A percentile compares a stretch with the other conserved stretches of the same genome.
Conservation (phyloP, 148 eudicot species). For the Rhododendron williamsianum region DNA sequence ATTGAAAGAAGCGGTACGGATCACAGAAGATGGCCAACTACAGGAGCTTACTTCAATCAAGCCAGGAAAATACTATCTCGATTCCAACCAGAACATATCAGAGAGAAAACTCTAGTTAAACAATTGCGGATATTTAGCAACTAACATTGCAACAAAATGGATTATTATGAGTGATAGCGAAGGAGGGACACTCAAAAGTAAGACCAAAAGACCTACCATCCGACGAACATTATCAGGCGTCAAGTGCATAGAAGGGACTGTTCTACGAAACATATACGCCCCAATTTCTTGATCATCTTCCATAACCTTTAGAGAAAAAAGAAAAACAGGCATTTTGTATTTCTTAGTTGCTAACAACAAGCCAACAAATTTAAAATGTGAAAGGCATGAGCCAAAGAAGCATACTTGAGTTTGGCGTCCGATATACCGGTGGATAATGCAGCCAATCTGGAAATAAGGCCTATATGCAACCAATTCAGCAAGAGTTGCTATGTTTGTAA, state of each 20-base stretch:
- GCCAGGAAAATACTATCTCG: not conserved
- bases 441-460: constrained; percentile 92
- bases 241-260: constrained; percentile 89
- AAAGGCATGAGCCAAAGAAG: constrained; percentile 9
- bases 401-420: constrained; percentile 96
- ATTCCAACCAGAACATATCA: not conserved
- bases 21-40: not conserved
- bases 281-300: constrained; percentile 98
- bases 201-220: constrained; percentile 55
- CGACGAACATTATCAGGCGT: constrained; percentile 80
- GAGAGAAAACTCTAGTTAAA: not conserved
- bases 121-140: not conserved
- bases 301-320: constrained; percentile 71
- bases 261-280: constrained; percentile 97
- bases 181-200: not conserved
- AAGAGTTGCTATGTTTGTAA: constrained; percentile 63
- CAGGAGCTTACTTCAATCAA: not conserved
- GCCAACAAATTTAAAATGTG: not conserved
- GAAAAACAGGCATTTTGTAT: not conserved
- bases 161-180: not conserved
- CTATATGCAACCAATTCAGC: constrained; percentile 79
- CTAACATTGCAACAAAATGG: not conserved
- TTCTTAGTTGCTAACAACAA: constrained; percentile 1
- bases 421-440: constrained; percentile 86
- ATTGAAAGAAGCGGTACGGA: not conserved